Conservation (phyloP, 192 early-diverging fungal genomes). For the Gaertneriomyces semiglobifer region DNA sequence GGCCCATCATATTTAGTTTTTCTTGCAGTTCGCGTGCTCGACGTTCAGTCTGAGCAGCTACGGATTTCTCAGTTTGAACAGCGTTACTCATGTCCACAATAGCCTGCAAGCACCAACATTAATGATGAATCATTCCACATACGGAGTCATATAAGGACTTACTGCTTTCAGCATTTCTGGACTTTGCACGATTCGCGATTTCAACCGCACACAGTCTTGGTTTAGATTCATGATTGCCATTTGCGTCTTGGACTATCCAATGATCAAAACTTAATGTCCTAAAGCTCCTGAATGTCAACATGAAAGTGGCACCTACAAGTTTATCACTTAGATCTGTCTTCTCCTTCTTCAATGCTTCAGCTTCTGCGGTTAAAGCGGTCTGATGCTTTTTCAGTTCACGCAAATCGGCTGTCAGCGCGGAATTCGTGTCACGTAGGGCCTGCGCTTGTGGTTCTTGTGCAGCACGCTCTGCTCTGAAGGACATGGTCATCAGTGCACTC, state of each 20-base stretch:
- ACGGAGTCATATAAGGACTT: slow-evolving; percentile 1
- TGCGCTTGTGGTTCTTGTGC: slow-evolving; percentile 53
- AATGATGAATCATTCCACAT: background rate
- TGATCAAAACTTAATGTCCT: background rate
- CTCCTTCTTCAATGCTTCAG: slow-evolving; percentile 46
- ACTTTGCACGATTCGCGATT: slow-evolving; percentile 66
- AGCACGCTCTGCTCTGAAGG: slow-evolving; percentile 44
- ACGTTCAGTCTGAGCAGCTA: slow-evolving; percentile 46
- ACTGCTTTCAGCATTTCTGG: slow-evolving; percentile 71
- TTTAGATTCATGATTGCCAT: slow-evolving; percentile 50
- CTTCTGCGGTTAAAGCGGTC: slow-evolving; percentile 35
- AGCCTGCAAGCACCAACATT: slow-evolving; percentile 17
- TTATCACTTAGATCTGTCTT: slow-evolving; percentile 55
- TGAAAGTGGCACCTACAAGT: slow-evolving; percentile 30
- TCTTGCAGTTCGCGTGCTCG: slow-evolving; percentile 50
- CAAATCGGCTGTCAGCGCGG: slow-evolving; percentile 52
- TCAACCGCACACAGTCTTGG: slow-evolving; percentile 53
- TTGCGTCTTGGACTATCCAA: slow-evolving; percentile 41
- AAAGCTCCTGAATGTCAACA: background rate
- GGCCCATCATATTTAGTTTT: slow-evolving; percentile 55
- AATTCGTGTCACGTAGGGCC: slow-evolving; percentile 49
- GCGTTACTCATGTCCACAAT: slow-evolving; percentile 57
- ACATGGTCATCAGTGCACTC: background rate
- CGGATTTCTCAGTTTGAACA: slow-evolving; percentile 43
- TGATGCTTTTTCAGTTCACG: slow-evolving; percentile 47